These are phyloP conservation scores for Talaromyces albobiverticillius DNA, from an alignment of 2,329 filamentous ascomycete genomes.

Conservation along the genomic window DNA sequence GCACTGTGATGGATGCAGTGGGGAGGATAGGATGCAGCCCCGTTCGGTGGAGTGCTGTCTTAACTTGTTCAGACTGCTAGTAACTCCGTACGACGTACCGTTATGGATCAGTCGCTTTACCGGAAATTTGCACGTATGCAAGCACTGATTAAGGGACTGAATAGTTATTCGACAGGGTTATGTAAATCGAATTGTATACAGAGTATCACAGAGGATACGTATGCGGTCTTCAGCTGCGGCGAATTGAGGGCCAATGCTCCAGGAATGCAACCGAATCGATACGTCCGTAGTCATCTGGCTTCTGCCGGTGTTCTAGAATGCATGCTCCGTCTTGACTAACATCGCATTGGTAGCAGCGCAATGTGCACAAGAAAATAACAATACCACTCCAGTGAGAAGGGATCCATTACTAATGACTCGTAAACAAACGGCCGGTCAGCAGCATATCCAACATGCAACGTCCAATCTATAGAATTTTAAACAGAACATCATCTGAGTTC, in stretches of 20 bases:
- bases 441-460: too few relatives aligned
- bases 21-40: slow-evolving; percentile 10
- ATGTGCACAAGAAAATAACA: too few relatives aligned
- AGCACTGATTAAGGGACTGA: neutral
- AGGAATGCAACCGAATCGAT: too few relatives aligned
- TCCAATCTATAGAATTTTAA: too few relatives aligned
- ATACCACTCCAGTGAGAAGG: neutral
- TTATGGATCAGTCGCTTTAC: slow-evolving; percentile 2
- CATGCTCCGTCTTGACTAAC: too few relatives aligned
- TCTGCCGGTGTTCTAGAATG: neutral
- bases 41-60: slow-evolving; percentile 5
- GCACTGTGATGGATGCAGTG: slow-evolving; percentile 5
- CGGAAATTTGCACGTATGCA: neutral
- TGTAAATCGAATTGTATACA: neutral
- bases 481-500: too few relatives aligned
- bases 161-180: too few relatives aligned
- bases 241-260: too few relatives aligned
- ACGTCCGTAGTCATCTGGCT: neutral
- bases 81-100: slow-evolving; percentile 7
- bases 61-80: slow-evolving; percentile 6
- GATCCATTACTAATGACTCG: too few relatives aligned
- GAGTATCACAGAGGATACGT: neutral
- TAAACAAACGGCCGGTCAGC: too few relatives aligned
- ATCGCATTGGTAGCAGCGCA: neutral
- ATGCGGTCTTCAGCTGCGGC: neutral